Evolutionary conservation across 1,284 basidiomycete genomes (phyloP), one percentile per base, ranked within the genome.

Genomic region (Austropuccinia psidii): DNA sequence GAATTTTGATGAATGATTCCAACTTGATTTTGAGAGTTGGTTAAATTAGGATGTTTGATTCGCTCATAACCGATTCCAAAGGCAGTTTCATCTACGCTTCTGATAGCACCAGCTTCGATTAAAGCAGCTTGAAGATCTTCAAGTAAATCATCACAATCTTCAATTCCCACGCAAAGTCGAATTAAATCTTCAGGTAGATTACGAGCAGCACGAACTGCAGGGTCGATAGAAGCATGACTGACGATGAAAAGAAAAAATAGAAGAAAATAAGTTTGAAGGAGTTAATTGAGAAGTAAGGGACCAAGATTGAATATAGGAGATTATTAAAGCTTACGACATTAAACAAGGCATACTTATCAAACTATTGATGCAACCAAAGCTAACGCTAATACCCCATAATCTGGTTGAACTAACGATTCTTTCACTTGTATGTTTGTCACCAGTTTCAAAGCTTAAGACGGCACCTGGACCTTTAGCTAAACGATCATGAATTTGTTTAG

Each of bases 281-380:
- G 13, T 21, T 49, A 7, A 47, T 27, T 7, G 17, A 52, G 41
- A 57, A 8, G 27, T 24, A 11, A 33, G 64, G 58, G 24, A 49
- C 19, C 33, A 15, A 60, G 21, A 68, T n/a, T 54, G 15, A 61
- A 55, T 39, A 35, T 60, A 4, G 62, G 73, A 47, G 78, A 21
- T 43, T 2, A 11, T 21, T 52, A 9, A n/a, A 62, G 87, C 92
- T 83, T 82, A 95, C 93, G 93, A 96, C 96, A 99, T 98, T 77
- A 94, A 88, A 82, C 96, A 98, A 54, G 96, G 96, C 96, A 99
- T 98, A 78, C 91, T 94, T 82, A 98, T 98, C 80, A 99, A 83
- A 79, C 90, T 93, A 84, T 99, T 98, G 77, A 99, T 94, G 77
- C 92, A 94, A 37, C 96, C 96, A 80, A 99, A 98, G 78, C 91